These are phyloP conservation scores for Talaromyces sp. DNA, from an alignment of 2,329 filamentous ascomycete species.

Conservation along the genomic window DNA sequence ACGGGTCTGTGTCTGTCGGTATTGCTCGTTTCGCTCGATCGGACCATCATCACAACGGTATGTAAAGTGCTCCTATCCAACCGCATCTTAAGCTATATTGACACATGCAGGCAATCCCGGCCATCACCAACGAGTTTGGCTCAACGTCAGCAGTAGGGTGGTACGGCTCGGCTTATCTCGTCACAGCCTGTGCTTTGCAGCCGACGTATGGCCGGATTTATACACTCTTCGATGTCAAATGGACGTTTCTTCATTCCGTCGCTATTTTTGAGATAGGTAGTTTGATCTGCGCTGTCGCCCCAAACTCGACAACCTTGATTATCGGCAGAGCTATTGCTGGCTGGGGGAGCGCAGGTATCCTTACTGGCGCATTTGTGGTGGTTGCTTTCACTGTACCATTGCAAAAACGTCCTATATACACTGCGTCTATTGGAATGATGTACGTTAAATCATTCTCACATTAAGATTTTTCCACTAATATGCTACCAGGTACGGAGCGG, in stretches of 20 bases:
- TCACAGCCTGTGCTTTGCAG: conserved; percentile 36
- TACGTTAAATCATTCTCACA: not conserved
- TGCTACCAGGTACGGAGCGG: conserved; percentile 22
- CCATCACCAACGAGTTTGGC: conserved; percentile 42
- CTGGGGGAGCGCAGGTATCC: conserved; percentile 31
- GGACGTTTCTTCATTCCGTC: conserved; percentile 30
- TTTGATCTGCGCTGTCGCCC: conserved; percentile 31
- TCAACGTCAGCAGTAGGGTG: conserved; percentile 26
- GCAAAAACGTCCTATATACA: conserved; percentile 32
- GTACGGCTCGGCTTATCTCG: conserved; percentile 26
- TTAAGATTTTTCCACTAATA: not conserved
- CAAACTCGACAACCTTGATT: conserved; percentile 29
- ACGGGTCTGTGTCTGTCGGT: conserved; percentile 29
- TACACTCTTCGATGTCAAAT: conserved; percentile 38
- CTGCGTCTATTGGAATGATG: conserved; percentile 29
- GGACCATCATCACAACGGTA: conserved; percentile 26
- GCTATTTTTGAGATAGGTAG: conserved; percentile 33
- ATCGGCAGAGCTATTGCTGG: conserved; percentile 35
- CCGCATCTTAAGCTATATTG: not conserved
- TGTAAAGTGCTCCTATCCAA: not conserved
- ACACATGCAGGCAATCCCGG: conserved; percentile 40
- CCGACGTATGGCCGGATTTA: conserved; percentile 47
- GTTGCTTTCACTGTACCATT: conserved; percentile 31
- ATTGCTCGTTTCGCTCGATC: conserved; percentile 29
- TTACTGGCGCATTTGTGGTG: conserved; percentile 45